Conservation (phyloP, 2,329 filamentous ascomycete species). For the Fusarium zealandicum region DNA sequence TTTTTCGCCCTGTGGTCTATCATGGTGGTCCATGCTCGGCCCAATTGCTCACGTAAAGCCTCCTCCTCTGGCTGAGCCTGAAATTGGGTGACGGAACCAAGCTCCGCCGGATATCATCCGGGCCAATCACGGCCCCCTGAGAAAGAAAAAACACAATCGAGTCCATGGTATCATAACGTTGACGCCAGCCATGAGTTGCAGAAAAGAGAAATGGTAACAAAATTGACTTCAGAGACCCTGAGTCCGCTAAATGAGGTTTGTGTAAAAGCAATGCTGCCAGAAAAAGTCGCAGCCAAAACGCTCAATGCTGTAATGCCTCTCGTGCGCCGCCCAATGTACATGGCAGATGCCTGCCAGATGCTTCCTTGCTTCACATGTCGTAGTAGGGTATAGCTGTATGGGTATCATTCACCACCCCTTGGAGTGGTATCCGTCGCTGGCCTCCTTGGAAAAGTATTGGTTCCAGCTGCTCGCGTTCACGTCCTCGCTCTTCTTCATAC, state of each 20-base stretch:
- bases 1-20: conserved; percentile 25
- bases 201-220: too few relatives aligned
- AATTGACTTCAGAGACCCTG: too few relatives aligned
- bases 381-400: conserved; percentile 35
- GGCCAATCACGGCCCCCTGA: conserved; percentile 27
- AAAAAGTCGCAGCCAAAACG: too few relatives aligned
- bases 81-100: conserved; percentile 23
- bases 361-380: conserved; percentile 9
- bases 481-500: conserved; percentile 66
- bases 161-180: conserved; percentile 45
- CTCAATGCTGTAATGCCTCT: too few relatives aligned
- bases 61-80: conserved; percentile 26
- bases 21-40: conserved; percentile 10
- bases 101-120: conserved; percentile 14
- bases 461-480: conserved; percentile 80
- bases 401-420: conserved; percentile 50
- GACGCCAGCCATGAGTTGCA: conserved; percentile 34
- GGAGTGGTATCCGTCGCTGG: conserved; percentile 58
- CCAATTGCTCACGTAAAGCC: conserved; percentile 1
- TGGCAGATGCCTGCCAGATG: conserved; percentile 27
- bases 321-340: conserved; percentile 38
- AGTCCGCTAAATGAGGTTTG: too few relatives aligned
- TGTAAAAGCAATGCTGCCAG: too few relatives aligned
- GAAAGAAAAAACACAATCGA: conserved; percentile 30
- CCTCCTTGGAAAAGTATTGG: conserved; percentile 83